Base-by-base conservation (phyloP, 164 flowering plant species). In the Saururus chinensis region DNA sequence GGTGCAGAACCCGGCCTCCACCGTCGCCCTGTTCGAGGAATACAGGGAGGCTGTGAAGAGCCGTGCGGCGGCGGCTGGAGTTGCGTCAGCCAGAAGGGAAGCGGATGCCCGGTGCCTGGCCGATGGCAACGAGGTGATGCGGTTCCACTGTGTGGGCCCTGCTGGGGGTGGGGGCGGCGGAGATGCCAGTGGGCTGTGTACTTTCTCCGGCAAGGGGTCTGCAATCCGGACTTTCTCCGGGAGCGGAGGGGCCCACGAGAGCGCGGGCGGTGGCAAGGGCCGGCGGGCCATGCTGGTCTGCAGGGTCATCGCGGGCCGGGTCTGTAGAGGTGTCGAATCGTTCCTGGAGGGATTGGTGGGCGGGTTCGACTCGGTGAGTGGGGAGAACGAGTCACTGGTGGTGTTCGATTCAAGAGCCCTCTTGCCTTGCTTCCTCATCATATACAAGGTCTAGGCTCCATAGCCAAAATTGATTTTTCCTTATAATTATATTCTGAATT, bases 71-170 rank as follows among this genome's bases (percentile, higher is more conserved):
- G 63, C 80, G 21, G 23, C 25, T 20, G 23, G 24, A n/a, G n/a
- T n/a, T 14, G 67, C 74, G 23, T 51, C 68, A 10, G 52, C 51
- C 52, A 64, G 59, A 51, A 66, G 60, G 19, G 71, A 66, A 62
- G 89, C 82, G 71, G 69, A 76, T 59, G 87, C 81, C 22, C 65
- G 98, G 64, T 91, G 99, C 76, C 74, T 75, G 19, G 98, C 97
- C 10, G 97, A 95, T 68, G 99, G 99, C 55, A 95, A 95, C 54
- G 99, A 95, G 74, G 80, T 95, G 66, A 86, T 95, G 97, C 66
- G 96, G 74, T 95, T 95, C 53, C 82, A 82, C 60, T 89, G 87
- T 66, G 59, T 84, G 66, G 96, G 97, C 0, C 81, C 88, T 52
- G 74, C 83, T 0, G 68, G 21, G 70, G 76, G 63, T 1, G 71